Base-by-base conservation (phyloP, 306 rosid species). In the Malus orientalis region DNA sequence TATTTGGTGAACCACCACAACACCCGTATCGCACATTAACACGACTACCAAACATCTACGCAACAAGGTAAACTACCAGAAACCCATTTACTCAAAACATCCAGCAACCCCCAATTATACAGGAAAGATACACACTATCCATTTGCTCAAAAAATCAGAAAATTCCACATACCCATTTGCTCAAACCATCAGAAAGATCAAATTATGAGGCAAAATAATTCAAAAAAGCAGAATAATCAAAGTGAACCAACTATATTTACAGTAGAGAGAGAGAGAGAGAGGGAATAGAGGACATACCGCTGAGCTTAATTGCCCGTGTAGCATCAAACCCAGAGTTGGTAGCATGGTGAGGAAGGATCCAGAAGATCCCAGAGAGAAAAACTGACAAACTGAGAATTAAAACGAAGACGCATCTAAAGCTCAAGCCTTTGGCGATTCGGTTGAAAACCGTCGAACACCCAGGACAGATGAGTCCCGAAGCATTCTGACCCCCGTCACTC, bases 291-390 rank as follows among this genome's bases (percentile, higher is more conserved):
- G 27, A 70, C 81, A 70, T 42, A 93, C 98, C 97, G 73, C 90
- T 80, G 65, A 84, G 86, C 81, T 90, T 94, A 75, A 90, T 80
- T 51, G 44, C 82, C 69, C 85, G 82, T 66, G 79, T 87, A 2
- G 95, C 97, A 72, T 91, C 98, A 71, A 85, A 94, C 44, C 86
- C 77, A 4, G 8, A 40, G 3, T 75, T 69, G 36, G 59, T 27
- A 5, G 79, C n/a, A 62, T 66, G 78, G 64, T 64, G 68, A 13
- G 98, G 98, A 88, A 90, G 84, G 78, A 90, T 57, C 95, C 96
- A 95, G 70, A 92, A 95, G 86, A 95, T 58, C 76, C 91, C 93
- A 71, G 93, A 88, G 23, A 92, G 65, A 10, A 95, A 78, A 80
- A 89, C 87, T 12, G 91, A 76, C 0, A 95, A 45, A 58, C 87